These are phyloP conservation scores for Yamadazyma blattariae DNA, from an alignment of 1,139 yeast genomes.

Conservation along the genomic window DNA sequence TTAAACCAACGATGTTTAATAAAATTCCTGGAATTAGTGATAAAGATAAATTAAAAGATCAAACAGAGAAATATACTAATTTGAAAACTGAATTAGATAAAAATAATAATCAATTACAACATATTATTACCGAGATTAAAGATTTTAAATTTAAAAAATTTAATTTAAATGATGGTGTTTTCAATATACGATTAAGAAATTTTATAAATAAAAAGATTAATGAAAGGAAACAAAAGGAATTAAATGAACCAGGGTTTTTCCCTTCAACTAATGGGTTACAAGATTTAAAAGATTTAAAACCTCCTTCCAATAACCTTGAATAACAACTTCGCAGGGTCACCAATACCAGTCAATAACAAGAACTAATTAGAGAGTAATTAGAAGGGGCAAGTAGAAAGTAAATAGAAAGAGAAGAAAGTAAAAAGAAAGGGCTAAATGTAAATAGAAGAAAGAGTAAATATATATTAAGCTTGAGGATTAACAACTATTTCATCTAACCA, in stretches of 20 bases:
- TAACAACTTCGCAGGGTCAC: no score
- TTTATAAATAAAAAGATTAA: slow-evolving; percentile 36
- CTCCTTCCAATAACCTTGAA: no score
- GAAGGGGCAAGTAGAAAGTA: no score
- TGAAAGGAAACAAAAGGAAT: slow-evolving; percentile 38
- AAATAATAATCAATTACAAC: slow-evolving; percentile 22
- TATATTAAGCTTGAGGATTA: slow-evolving; percentile 30
- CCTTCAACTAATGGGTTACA: slow-evolving; percentile 29
- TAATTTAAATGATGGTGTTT: slow-evolving; percentile 51
- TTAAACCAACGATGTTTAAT: slow-evolving; percentile 34
- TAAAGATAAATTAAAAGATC: slow-evolving; percentile 14
- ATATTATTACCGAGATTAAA: slow-evolving; percentile 18
- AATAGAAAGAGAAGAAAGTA: no score
- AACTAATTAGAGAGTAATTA: no score
- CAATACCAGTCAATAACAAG: no score
- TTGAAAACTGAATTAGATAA: slow-evolving; percentile 15
- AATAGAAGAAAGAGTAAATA: no score
- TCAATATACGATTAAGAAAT: slow-evolving; percentile 46
- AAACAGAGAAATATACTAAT: slow-evolving; percentile 14
- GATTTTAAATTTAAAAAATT: slow-evolving; percentile 43
- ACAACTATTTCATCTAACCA: slow-evolving; percentile 79
- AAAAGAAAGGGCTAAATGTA: no score
- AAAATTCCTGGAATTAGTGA: slow-evolving; percentile 21
- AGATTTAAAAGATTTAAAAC: slow-evolving; percentile 5
- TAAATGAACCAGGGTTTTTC: slow-evolving; percentile 45